phyloP scores from a whole-genome alignment of 2,329 filamentous ascomycete genomes.

The Rhytidhysteron rufulum region DNA sequence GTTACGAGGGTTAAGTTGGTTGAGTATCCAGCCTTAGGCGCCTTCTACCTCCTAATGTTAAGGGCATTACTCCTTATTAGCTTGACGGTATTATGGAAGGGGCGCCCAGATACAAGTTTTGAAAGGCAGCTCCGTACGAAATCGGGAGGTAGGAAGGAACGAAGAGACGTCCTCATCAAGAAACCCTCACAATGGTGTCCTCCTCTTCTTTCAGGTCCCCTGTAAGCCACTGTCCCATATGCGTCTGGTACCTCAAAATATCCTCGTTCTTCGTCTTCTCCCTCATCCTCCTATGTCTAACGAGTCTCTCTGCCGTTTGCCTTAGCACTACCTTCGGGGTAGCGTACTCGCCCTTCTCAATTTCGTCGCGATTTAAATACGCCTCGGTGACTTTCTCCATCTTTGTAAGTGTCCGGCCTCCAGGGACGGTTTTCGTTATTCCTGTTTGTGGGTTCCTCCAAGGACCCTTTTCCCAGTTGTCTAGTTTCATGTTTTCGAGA shows the following conservation, averaged over 20 bases:
- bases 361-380: slow-evolving; percentile 39
- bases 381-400: slow-evolving; percentile 43
- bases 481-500: slow-evolving; percentile 43
- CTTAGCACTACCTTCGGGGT: slow-evolving; percentile 42
- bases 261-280: slow-evolving; percentile 35
- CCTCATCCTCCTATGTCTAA: slow-evolving; percentile 42
- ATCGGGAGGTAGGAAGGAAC: too few relatives aligned
- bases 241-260: slow-evolving; percentile 32
- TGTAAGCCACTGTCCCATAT: slow-evolving; percentile 37
- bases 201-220: slow-evolving; percentile 25
- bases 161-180: too few relatives aligned
- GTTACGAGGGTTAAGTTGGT: too few relatives aligned
- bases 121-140: too few relatives aligned
- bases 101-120: too few relatives aligned
- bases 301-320: slow-evolving; percentile 47
- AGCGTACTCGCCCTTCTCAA: slow-evolving; percentile 39
- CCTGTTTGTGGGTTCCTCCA: slow-evolving; percentile 34
- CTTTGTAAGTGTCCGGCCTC: slow-evolving; percentile 39
- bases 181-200: slow-evolving; percentile 6
- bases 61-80: too few relatives aligned
- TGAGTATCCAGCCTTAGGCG: too few relatives aligned
- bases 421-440: slow-evolving; percentile 30
- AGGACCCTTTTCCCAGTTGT: slow-evolving; percentile 43
- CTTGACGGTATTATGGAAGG: too few relatives aligned
- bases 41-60: too few relatives aligned